Base-by-base conservation (phyloP, 2,329 filamentous ascomycete species). In the Onygenales sp. region DNA sequence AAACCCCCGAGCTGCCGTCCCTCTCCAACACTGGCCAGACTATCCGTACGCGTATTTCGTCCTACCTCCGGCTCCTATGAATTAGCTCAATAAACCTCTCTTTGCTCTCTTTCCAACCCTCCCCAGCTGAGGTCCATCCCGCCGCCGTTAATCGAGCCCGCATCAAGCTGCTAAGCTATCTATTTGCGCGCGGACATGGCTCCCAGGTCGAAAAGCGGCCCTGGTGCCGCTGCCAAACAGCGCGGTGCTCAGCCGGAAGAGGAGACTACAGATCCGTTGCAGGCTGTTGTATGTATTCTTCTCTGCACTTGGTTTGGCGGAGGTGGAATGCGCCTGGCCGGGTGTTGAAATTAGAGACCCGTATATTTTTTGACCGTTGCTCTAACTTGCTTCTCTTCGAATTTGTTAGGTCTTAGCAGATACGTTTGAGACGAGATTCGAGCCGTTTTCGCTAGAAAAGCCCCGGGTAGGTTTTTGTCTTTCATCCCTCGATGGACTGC, bases 371-470 rank as follows among this genome's bases (percentile, higher is more conserved):
- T 27, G 21, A 3, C 21, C 21, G 5, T 27, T 27, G 21, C 21
- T 27, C 21, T 27, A 27, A 27, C 21, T 27, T 27, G 21, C 21
- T 1, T 27, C 21, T 27, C 21, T 27, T 27, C 21, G 1, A 27
- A 27, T 27, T 27, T 27, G 21, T 27, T 64, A 93, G 87, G 79
- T 98, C 55, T 83, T 98, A 59, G 87, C 92, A 60, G 93, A 98
- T 76, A 91, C 89, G 1, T 98, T 95, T 69, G 91, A 97, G 71
- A 90, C 89, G 47, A 80, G 89, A 69, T 98, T 95, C 73, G 82
- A 80, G 62, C 93, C 93, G 0, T 93, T 97, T 66, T 92, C 90
- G 0, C 75, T 94, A 54, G 88, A 95, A 68, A 87, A 82, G 61
- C 93, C 93, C 66, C 82, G 93, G 78, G 89, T 93, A 78, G 65